A percentile compares a stretch with the other conserved stretches of the same genome.
phyloP scores from a whole-genome alignment of 1,139 yeast species.

The Taphrina sp. region DNA sequence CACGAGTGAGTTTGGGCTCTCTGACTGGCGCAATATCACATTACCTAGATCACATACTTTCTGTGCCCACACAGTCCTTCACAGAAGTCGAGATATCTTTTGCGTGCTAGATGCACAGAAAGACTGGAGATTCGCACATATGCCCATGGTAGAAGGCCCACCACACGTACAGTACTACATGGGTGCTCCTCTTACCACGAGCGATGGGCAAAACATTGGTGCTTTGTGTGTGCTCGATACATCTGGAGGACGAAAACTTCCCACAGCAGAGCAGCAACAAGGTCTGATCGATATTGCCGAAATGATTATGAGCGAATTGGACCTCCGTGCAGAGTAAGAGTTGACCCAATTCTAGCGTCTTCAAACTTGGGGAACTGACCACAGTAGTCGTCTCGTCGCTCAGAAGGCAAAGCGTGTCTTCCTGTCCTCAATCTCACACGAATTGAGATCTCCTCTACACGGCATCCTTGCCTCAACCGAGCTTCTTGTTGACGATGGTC shows the following conservation, averaged over 20 bases:
- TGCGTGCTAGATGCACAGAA: conserved; percentile 8
- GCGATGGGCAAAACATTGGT: conserved; percentile 9
- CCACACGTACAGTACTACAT: conserved; percentile 9
- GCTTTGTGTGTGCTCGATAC: conserved; percentile 6
- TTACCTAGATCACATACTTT: conserved; percentile 15
- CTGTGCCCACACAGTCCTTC: conserved; percentile 19
- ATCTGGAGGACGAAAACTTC: background rate
- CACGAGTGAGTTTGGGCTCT: conserved; percentile 9
- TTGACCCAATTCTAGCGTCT: too few relatives aligned
- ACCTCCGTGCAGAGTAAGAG: background rate
- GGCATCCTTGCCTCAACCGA: conserved; percentile 26
- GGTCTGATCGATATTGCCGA: conserved; percentile 7
- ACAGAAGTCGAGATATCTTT: conserved; percentile 1
- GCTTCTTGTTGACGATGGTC: conserved; percentile 5
- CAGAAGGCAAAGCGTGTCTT: conserved; percentile 1
- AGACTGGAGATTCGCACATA: conserved; percentile 10
- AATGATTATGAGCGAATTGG: conserved; percentile 9
- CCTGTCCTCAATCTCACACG: conserved; percentile 19
- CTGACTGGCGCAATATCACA: conserved; percentile 1
- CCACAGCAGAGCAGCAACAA: background rate
- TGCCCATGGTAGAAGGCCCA: conserved; percentile 8
- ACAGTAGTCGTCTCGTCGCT: background rate
- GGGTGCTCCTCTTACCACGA: conserved; percentile 1
- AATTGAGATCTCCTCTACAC: conserved; percentile 16
- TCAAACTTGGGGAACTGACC: too few relatives aligned